These are phyloP conservation scores for Phragmites australis DNA, from an alignment of 176 grass and related monocot species.

Conservation along the genomic window DNA sequence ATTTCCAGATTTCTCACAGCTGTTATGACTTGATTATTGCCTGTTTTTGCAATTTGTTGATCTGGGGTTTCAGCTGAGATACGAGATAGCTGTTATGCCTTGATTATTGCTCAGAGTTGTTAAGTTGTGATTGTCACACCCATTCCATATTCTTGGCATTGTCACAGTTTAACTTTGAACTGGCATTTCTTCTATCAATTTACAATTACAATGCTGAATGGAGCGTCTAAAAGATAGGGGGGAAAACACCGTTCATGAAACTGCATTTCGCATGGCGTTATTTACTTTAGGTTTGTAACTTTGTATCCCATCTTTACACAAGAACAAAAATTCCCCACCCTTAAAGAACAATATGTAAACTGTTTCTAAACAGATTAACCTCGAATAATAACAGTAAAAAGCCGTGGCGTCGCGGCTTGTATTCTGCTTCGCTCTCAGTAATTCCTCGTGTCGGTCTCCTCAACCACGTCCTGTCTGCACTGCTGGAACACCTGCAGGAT, in stretches of 20 bases:
- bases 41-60: not conserved
- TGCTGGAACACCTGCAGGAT: constrained; percentile 66
- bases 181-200: not conserved
- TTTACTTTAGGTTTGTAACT: constrained; percentile 28
- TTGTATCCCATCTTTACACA: constrained; percentile 39
- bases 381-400: not conserved
- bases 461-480: constrained; percentile 49
- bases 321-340: not conserved
- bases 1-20: not conserved
- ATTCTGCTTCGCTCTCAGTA: not conserved
- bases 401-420: constrained; percentile 35
- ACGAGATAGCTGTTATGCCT: too few relatives aligned
- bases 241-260: not conserved
- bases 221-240: not conserved
- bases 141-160: too few relatives aligned
- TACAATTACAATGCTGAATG: not conserved
- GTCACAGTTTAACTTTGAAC: too few relatives aligned
- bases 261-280: not conserved
- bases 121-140: too few relatives aligned
- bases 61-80: too few relatives aligned
- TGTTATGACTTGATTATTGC: too few relatives aligned
- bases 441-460: not conserved
- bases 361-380: not conserved
- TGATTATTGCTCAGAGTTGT: too few relatives aligned
- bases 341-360: not conserved